phyloP scores from a whole-genome alignment of 176 grass and related monocot species.

The Sorghum bicolor region Sorghum_bicolor_NCBIv3 NC_012879.2:6491501-6492000 shows the following conservation, averaged over 20 bases:
- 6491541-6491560: constrained; percentile 56
- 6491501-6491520: constrained; percentile 67
- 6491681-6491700: constrained; percentile 1
- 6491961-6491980: too few relatives aligned
- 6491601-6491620: not conserved
- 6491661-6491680: not conserved
- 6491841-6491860: not conserved
- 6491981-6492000: too few relatives aligned
- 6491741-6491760: not conserved
- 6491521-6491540: constrained; percentile 77
- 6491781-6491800: not conserved
- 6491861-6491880: not conserved
- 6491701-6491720: not conserved
- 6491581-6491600: constrained; percentile 26
- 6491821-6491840: not conserved
- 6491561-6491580: constrained; percentile 37
- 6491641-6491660: not conserved
- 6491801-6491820: not conserved
- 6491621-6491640: not conserved
- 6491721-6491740: not conserved
- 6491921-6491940: too few relatives aligned
- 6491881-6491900: too few relatives aligned
- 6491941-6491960: too few relatives aligned
- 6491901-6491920: not conserved
- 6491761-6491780: not conserved